Conservation (phyloP, 257 asterid species). For the Oldenlandia corymbosa region DNA sequence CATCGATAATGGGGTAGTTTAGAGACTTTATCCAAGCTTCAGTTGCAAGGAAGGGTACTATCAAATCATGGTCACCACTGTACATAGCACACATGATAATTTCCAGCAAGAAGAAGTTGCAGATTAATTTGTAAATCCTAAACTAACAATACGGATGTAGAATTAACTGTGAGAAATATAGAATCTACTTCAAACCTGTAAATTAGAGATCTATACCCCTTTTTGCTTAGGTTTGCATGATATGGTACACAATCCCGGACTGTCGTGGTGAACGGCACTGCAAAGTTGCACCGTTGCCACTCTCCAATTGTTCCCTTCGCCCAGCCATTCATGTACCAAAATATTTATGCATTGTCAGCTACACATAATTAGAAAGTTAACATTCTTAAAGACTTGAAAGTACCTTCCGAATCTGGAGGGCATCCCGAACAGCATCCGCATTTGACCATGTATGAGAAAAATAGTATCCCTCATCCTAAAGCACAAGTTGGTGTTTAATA, state of each 20-base stretch:
- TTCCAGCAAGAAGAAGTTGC: too few species aligned
- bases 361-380: too few species aligned
- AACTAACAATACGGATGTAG: too few species aligned
- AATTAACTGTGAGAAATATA: too few species aligned
- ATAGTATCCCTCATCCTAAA: conserved; percentile 22
- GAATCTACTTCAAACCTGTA: too few species aligned
- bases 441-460: conserved; percentile 32
- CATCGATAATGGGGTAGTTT: conserved; percentile 27
- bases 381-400: too few species aligned
- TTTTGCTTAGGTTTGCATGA: conserved; percentile 17
- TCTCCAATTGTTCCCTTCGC: conserved; percentile 11
- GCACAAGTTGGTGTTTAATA: not conserved
- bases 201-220: conserved; percentile 29
- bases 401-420: conserved; percentile 36
- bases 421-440: conserved; percentile 29
- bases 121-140: not conserved
- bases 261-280: not conserved
- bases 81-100: conserved; percentile 6
- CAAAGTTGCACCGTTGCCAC: conserved; percentile 18
- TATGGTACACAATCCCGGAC: conserved; percentile 7
- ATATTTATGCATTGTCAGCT: too few species aligned
- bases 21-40: conserved; percentile 45
- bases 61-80: conserved; percentile 48
- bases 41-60: conserved; percentile 31
- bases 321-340: too few species aligned